Conservation (phyloP, 106 monocot genomes). For the Apostasia ramifera region DNA sequence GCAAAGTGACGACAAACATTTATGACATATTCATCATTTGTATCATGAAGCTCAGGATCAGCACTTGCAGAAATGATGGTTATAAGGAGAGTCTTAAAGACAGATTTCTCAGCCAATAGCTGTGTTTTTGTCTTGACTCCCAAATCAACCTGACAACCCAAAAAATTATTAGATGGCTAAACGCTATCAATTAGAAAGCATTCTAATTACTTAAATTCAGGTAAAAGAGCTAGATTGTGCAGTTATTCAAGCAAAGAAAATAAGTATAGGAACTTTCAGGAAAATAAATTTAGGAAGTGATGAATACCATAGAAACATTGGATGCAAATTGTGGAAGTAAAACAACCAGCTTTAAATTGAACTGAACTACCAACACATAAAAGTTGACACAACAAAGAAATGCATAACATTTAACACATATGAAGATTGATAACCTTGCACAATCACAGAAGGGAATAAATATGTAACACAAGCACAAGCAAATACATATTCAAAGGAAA, state of each 20-base stretch:
- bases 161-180: not conserved
- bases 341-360: not conserved
- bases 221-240: no score
- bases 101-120: conserved; percentile 95
- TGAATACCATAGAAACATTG: not conserved
- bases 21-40: conserved; percentile 70
- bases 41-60: conserved; percentile 59
- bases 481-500: not conserved
- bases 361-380: not conserved
- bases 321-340: not conserved
- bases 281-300: no score
- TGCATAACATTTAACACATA: not conserved
- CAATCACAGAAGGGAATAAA: not conserved
- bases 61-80: conserved; percentile 71
- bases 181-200: not conserved
- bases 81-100: conserved; percentile 78
- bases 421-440: not conserved
- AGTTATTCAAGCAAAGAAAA: no score
- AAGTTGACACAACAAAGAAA: not conserved
- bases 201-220: no score
- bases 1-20: conserved; percentile 95
- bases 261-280: no score
- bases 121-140: conserved; percentile 99
- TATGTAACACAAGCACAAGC: not conserved
- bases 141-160: conserved; percentile 70